phyloP scores from a whole-genome alignment of 2,329 filamentous ascomycete genomes.

The Colletotrichum cuscutae region DNA sequence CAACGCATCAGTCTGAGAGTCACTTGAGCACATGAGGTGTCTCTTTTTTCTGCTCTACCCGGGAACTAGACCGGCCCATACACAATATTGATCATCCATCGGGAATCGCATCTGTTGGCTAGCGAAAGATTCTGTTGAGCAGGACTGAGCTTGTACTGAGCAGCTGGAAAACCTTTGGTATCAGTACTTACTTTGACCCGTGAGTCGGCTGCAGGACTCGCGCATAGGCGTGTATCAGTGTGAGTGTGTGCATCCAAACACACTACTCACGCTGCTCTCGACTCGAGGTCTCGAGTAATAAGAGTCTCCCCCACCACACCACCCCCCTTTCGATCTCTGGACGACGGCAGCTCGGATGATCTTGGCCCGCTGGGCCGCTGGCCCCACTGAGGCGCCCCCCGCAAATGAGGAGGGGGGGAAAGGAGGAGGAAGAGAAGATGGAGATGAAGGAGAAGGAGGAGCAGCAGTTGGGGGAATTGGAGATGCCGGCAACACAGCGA shows the following conservation, averaged over 20 bases:
- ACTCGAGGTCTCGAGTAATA: no score
- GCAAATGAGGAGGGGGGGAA: constrained; percentile 22
- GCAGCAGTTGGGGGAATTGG: constrained; percentile 15
- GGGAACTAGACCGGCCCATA: not conserved
- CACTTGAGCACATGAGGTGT: not conserved
- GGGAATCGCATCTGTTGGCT: not conserved
- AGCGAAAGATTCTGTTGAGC: no score
- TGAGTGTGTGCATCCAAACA: not conserved
- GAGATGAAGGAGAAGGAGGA: not conserved
- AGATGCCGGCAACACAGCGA: constrained; percentile 27
- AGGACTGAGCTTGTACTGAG: not conserved
- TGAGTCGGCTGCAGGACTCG: not conserved
- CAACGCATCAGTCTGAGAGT: not conserved
- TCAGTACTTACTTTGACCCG: not conserved
- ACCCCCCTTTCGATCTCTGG: constrained; percentile 8
- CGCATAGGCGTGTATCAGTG: constrained; percentile 1
- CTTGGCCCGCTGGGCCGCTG: constrained; percentile 36
- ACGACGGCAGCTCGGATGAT: constrained; percentile 35
- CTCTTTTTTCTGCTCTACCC: not conserved
- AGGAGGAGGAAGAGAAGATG: constrained; percentile 12
- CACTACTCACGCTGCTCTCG: not conserved
- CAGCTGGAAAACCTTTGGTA: not conserved
- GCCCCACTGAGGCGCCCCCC: constrained; percentile 35
- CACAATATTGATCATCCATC: not conserved
- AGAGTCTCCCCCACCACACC: not conserved